Base-by-base conservation (phyloP, 2,329 filamentous ascomycete genomes). In the Fusarium sp. region DNA sequence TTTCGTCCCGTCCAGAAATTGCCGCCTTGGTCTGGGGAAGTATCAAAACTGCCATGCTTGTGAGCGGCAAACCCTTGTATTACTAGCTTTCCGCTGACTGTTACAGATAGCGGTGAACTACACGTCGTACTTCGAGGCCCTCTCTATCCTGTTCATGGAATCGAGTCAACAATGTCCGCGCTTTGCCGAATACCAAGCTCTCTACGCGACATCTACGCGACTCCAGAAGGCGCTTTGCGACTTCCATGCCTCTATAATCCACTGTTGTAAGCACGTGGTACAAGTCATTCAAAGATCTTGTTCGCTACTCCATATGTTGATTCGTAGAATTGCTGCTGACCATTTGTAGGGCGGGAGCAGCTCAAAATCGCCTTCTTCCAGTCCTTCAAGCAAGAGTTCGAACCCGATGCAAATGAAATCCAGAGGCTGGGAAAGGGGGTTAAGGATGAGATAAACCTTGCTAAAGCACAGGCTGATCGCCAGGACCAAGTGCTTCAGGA, bases 1-100 rank as follows among this genome's bases (percentile, higher is more conserved):
- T 80, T 24, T 80, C 79, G 2, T 77, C 80, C 0, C 65, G 81
- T 54, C 77, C 77, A 1, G 68, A 74, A 22, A 78, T 81, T 24
- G 78, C 82, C 8, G 80, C 79, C 6, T 69, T 83, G 3, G 75
- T 84, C 20, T 84, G 81, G 83, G 82, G 82, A 2, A 81, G 78
- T 42, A 71, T 83, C 5, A 81, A 80, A 60, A 62, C 84, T n/a
- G 42, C 57, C 1, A 34, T 54, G 2, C 31, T 4, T 8, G 51
- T 34, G 7, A n/a, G 38, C 8, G 26, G 0, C 42, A 22, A 18
- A n/a, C 18, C 18, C 18, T 20, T 20, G 18, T 20, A 20, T 20
- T 20, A 20, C 18, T 20, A 20, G 18, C 18, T n/a, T 6, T 43
- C 13, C 34, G 31, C 1, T 2, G 31, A 33, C 26, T 28, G 26